These are phyloP conservation scores for Crithidia brevicula DNA, from an alignment of 208 protist genomes.

Conservation along the genomic window DNA sequence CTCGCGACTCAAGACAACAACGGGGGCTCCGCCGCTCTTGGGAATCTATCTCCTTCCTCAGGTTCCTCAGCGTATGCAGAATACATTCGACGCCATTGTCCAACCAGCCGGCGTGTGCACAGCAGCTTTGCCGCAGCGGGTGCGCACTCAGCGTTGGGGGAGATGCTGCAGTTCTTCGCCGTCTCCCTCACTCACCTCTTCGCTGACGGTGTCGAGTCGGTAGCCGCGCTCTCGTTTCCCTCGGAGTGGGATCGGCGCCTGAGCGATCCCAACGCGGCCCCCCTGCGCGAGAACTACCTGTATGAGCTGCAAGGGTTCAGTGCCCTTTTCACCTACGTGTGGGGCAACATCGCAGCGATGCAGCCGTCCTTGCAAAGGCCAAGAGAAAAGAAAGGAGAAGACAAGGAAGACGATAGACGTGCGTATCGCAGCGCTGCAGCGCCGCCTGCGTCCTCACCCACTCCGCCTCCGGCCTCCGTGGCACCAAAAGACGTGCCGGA, in stretches of 20 bases:
- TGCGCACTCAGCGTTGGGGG: slow-evolving; percentile 62
- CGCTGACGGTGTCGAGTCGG: slow-evolving; percentile 46
- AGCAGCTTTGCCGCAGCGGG: slow-evolving; percentile 67
- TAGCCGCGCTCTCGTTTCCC: slow-evolving; percentile 48
- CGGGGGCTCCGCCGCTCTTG: no score
- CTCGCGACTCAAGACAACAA: neutral
- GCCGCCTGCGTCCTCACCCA: no score
- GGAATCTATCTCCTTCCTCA: no score
- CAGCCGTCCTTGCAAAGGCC: slow-evolving; percentile 6
- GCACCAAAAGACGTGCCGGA: no score
- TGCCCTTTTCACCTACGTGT: slow-evolving; percentile 64
- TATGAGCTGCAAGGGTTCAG: slow-evolving; percentile 84
- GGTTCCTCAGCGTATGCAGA: neutral
- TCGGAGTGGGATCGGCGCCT: slow-evolving; percentile 56
- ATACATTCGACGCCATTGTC: slow-evolving; percentile 24
- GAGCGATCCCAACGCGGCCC: slow-evolving; percentile 11
- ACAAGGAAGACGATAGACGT: neutral
- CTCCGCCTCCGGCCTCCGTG: no score
- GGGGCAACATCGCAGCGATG: slow-evolving; percentile 48
- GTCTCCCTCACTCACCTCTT: slow-evolving; percentile 50
- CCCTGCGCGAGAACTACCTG: slow-evolving; percentile 35
- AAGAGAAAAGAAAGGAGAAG: neutral
- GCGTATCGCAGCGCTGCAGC: no score
- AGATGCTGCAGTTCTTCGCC: slow-evolving; percentile 68
- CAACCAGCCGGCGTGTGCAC: slow-evolving; percentile 40